Evolutionary conservation across 768 basidiomycete genomes (phyloP).

Genomic region (Arthromyces matolae): DNA sequence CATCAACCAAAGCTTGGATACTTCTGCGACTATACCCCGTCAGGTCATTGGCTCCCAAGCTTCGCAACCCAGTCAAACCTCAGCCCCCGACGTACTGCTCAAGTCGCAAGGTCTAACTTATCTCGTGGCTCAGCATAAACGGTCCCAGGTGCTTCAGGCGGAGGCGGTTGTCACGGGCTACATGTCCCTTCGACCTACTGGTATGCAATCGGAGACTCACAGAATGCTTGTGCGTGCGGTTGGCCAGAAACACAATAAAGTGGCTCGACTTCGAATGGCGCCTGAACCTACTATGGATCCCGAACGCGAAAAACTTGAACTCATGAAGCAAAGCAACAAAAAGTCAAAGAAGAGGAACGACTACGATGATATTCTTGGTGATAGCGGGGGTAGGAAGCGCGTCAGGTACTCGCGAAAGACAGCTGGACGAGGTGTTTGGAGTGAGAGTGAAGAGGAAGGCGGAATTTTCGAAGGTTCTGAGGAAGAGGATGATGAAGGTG

Average conservation of each 20-base stretch:
- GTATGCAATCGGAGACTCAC: slow-evolving; percentile 89
- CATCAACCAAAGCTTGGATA: slow-evolving; percentile 76
- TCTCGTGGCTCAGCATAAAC: slow-evolving; percentile 86
- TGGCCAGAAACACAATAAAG: slow-evolving; percentile 79
- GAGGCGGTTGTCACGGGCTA: slow-evolving; percentile 81
- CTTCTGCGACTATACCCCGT: slow-evolving; percentile 62
- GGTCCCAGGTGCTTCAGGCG: slow-evolving; percentile 80
- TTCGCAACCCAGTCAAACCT: slow-evolving; percentile 38
- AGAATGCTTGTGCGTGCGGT: slow-evolving; percentile 85
- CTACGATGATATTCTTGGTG: slow-evolving; percentile 45
- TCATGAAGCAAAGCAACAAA: slow-evolving; percentile 59
- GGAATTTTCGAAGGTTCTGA: slow-evolving; percentile 51
- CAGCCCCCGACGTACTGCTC: slow-evolving; percentile 26
- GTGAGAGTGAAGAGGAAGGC: slow-evolving; percentile 69
- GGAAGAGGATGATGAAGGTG: slow-evolving; percentile 51
- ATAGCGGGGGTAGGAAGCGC: slow-evolving; percentile 49
- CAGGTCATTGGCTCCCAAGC: slow-evolving; percentile 47
- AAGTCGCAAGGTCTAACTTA: slow-evolving; percentile 80
- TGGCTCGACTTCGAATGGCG: slow-evolving; percentile 74
- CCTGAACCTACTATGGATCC: slow-evolving; percentile 76
- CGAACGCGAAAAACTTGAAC: slow-evolving; percentile 67
- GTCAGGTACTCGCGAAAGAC: slow-evolving; percentile 39
- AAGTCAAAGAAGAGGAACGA: slow-evolving; percentile 60
- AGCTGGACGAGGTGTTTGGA: slow-evolving; percentile 42
- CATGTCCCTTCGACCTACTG: slow-evolving; percentile 80